Conservation (phyloP, 805 yeast species). For the Kockiozyma suomiensis region DNA sequence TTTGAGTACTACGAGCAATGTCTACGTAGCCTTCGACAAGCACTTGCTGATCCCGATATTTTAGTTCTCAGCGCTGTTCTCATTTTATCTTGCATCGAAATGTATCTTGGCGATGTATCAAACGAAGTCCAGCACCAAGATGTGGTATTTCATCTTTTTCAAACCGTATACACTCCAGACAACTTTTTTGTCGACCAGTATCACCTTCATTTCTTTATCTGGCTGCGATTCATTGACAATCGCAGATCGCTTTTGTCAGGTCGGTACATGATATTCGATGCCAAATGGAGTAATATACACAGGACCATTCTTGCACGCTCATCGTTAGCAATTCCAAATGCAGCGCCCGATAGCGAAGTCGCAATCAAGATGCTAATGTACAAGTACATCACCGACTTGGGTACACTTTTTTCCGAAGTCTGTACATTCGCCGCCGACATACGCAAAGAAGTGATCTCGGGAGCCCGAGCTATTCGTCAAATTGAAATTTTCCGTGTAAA, state of each 20-base stretch:
- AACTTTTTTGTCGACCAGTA: slow-evolving; percentile 17
- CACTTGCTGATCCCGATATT: slow-evolving; percentile 13
- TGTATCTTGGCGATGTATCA: slow-evolving; percentile 31
- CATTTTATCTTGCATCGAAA: slow-evolving; percentile 24
- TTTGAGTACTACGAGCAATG: slow-evolving; percentile 28
- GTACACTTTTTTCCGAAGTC: slow-evolving; percentile 17
- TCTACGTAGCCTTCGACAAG: slow-evolving; percentile 12
- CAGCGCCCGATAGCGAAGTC: not conserved
- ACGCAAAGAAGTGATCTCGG: slow-evolving; percentile 6
- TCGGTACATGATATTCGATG: slow-evolving; percentile 8
- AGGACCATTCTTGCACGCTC: slow-evolving; percentile 4
- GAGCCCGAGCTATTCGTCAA: slow-evolving; percentile 1
- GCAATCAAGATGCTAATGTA: not conserved
- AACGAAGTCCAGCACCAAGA: slow-evolving; percentile 31
- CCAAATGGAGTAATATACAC: slow-evolving; percentile 14
- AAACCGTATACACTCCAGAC: slow-evolving; percentile 9
- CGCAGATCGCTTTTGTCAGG: slow-evolving; percentile 27
- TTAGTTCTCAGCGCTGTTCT: slow-evolving; percentile 19
- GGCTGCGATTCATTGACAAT: slow-evolving; percentile 26
- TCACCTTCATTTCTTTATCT: slow-evolving; percentile 20
- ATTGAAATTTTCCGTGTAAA: slow-evolving; percentile 21
- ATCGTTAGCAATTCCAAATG: not conserved
- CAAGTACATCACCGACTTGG: slow-evolving; percentile 6
- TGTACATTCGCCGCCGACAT: slow-evolving; percentile 19
- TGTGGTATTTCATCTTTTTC: slow-evolving; percentile 21